Percentiles rank a stretch among this genome's conserved stretches.
Evolutionary conservation across 139 green algal genomes (phyloP).

Genomic region (Coelastrella sp.): DNA sequence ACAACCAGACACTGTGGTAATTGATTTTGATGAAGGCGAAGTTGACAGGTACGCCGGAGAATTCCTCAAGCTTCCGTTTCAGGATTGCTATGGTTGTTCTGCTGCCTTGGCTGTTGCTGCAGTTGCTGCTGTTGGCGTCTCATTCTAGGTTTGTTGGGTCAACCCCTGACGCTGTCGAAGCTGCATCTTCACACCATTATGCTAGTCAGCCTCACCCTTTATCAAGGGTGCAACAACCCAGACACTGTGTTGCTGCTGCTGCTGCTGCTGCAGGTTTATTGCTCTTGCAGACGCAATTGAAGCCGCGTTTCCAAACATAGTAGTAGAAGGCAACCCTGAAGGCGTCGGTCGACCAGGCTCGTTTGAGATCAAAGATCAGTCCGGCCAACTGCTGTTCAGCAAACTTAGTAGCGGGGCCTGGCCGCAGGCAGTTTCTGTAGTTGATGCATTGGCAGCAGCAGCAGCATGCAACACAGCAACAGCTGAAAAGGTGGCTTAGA

Average conservation of each 20-base stretch:
- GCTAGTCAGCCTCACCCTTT: too few relatives aligned
- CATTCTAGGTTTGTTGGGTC: too few relatives aligned
- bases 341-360: constrained; percentile 54
- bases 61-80: too few relatives aligned
- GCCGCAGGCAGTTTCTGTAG: constrained; percentile 1
- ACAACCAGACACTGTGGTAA: constrained; percentile 5
- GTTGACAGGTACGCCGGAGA: too few relatives aligned
- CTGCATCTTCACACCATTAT: too few relatives aligned
- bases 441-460: constrained; percentile 1
- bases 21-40: constrained; percentile 44
- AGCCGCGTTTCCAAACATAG: constrained; percentile 55
- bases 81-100: too few relatives aligned
- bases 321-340: constrained; percentile 64
- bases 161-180: too few relatives aligned
- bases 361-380: constrained; percentile 57
- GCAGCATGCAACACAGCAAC: background rate
- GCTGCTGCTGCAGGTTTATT: background rate
- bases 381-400: constrained; percentile 58
- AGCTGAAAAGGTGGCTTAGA: background rate
- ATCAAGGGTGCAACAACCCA: too few relatives aligned
- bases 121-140: too few relatives aligned
- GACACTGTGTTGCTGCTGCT: background rate
- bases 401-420: constrained; percentile 32
- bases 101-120: too few relatives aligned
- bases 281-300: constrained; percentile 67